A percentile compares a stretch with the other conserved stretches of the same genome.
phyloP scores from a whole-genome alignment of 495 filamentous ascomycete genomes.

The Hypoxylon crocopeplum region DNA sequence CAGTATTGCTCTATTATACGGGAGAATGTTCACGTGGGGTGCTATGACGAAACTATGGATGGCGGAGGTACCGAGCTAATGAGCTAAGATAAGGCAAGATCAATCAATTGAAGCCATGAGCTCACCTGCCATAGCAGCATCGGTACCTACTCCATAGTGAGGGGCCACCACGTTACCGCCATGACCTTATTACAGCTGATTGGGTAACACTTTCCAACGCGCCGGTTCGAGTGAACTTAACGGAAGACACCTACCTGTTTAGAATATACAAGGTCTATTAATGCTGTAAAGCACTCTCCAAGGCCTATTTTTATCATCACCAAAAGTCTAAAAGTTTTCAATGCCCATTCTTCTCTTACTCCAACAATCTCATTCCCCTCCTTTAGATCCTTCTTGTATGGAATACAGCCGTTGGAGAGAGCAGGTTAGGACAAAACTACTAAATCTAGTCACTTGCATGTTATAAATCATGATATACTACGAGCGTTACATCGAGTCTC shows the following conservation, averaged over 20 bases:
- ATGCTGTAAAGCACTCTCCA: conserved; percentile 13
- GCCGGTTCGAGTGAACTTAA: conserved; percentile 19
- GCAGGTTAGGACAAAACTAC: background rate
- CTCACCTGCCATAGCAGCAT: too few species aligned
- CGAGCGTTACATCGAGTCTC: conserved; percentile 20
- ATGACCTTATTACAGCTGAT: conserved; percentile 20
- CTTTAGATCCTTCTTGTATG: conserved; percentile 7
- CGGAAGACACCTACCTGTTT: conserved; percentile 26
- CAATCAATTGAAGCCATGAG: too few species aligned
- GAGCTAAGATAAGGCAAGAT: too few species aligned
- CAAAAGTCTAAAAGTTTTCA: too few species aligned
- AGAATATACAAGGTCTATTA: conserved; percentile 22
- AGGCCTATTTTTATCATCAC: too few species aligned
- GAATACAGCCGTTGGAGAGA: background rate
- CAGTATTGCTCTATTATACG: too few species aligned
- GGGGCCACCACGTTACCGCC: conserved; percentile 17
- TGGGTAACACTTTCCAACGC: conserved; percentile 26
- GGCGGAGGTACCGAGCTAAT: too few species aligned
- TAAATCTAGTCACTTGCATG: conserved; percentile 8
- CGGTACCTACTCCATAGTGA: conserved; percentile 1
- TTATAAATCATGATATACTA: conserved; percentile 12
- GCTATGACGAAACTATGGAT: too few species aligned
- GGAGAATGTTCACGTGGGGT: too few species aligned
- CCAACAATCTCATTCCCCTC: background rate
- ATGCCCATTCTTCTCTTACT: background rate